Base-by-base conservation (phyloP, 2,329 filamentous ascomycete species). In the Pseudopithomyces maydicus region DNA sequence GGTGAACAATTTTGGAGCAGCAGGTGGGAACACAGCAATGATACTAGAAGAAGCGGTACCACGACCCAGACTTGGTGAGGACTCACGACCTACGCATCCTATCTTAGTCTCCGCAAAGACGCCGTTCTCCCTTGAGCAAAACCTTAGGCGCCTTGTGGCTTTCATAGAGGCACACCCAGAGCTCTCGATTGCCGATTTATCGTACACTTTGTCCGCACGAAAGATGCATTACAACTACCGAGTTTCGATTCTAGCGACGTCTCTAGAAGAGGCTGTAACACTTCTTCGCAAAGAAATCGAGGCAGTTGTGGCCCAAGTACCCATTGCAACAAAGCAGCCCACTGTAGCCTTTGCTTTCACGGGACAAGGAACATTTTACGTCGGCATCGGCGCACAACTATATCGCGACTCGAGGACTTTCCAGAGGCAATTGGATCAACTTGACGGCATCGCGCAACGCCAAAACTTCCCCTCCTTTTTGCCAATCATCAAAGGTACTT, bases 301-400 rank as follows among this genome's bases (percentile, higher is more conserved):
- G 44, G 81, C 81, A 70, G 80, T 82, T 43, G 76, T 52, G 39
- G 83, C 82, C 72, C 81, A 29, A 29, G 26, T 74, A 65, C 80
- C 80, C 3, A 75, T 87, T 15, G 78, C 82, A 8, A 84, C 82
- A 78, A 77, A 79, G 6, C 72, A 79, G 1, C 80, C 80, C 57
- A 81, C 80, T 71, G 77, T 78, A 52, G 80, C 80, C 2, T 82
- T 82, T 69, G 78, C 79, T 54, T 83, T 82, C 73, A 83, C 81
- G 56, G 81, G 81, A 22, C 80, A 83, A 58, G 81, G 81, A 39
- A 81, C 80, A 20, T 80, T 82, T 63, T 82, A 83, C 71, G 81
- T 80, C 52, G 80, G 77, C 19, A 76, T 83, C 20, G 80, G 78
- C 23, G 82, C 69, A 80, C 78, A 68, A 72, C 82, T 12, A 82